Conservation (phyloP, 2,329 filamentous ascomycete genomes). For the Botryotinia narcissicola region DNA sequence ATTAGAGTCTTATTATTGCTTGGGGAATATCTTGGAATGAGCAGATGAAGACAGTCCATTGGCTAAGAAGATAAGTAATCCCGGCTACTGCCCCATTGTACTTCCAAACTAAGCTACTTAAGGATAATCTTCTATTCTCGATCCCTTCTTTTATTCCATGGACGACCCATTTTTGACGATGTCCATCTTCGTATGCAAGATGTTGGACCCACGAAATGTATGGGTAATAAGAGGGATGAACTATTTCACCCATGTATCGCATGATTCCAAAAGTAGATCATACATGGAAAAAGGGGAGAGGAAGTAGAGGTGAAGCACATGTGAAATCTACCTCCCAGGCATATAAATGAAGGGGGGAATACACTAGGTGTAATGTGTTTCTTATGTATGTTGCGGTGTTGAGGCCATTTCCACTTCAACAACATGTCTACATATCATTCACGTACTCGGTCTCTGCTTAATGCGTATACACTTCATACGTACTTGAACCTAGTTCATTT, state of each 20-base stretch:
- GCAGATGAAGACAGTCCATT: background rate
- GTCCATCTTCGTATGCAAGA: conserved; percentile 14
- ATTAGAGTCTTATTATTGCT: conserved; percentile 1
- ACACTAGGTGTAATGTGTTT: conserved; percentile 15
- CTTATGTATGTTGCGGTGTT: conserved; percentile 16
- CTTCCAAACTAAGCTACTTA: background rate
- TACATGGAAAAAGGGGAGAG: conserved; percentile 3
- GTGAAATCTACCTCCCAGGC: background rate
- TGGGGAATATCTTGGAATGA: conserved; percentile 10
- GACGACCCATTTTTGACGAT: background rate
- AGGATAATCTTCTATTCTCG: conserved; percentile 5
- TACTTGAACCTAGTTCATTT: conserved; percentile 11
- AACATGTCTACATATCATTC: background rate
- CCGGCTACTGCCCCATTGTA: background rate
- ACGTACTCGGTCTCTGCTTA: background rate
- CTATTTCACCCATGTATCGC: conserved; percentile 4
- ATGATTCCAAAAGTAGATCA: conserved; percentile 16
- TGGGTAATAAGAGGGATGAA: background rate
- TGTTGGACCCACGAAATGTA: background rate
- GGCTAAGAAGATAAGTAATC: background rate
- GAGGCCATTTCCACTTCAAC: background rate
- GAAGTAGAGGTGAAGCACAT: conserved; percentile 6
- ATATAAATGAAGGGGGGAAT: background rate
- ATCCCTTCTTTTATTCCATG: conserved; percentile 17
- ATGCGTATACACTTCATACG: conserved; percentile 17